These are phyloP conservation scores for Talaromyces atroroseus DNA, from an alignment of 2,329 filamentous ascomycete species.

Conservation along the genomic window DNA sequence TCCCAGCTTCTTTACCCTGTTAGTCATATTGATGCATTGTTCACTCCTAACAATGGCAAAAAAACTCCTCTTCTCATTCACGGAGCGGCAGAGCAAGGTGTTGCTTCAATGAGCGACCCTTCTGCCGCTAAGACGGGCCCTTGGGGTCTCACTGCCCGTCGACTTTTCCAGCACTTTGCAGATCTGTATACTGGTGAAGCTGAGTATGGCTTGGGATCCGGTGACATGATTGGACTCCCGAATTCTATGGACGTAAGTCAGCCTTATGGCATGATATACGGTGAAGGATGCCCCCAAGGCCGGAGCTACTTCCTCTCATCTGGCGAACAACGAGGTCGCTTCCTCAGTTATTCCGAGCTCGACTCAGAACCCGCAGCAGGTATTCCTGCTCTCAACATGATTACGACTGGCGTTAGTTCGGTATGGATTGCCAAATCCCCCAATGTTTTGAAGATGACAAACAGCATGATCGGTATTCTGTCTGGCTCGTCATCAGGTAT, in stretches of 20 bases:
- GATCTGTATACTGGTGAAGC: constrained; percentile 69
- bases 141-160: constrained; percentile 75
- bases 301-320: constrained; percentile 70
- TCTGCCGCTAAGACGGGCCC: constrained; percentile 66
- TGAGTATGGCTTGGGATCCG: constrained; percentile 72
- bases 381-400: constrained; percentile 68
- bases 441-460: constrained; percentile 64
- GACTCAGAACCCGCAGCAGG: constrained; percentile 61
- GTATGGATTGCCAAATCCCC: constrained; percentile 88
- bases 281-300: constrained; percentile 80
- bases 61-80: constrained; percentile 76
- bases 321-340: constrained; percentile 70
- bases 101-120: constrained; percentile 78
- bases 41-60: constrained; percentile 61
- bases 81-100: constrained; percentile 70
- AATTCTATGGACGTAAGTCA: constrained; percentile 92
- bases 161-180: constrained; percentile 68
- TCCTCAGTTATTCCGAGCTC: constrained; percentile 59
- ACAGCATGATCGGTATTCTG: constrained; percentile 74
- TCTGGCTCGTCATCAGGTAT: constrained; percentile 78
- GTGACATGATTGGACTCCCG: constrained; percentile 66
- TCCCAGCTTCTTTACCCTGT: constrained; percentile 75
- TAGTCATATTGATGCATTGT: constrained; percentile 73
- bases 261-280: constrained; percentile 73
- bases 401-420: constrained; percentile 66